phyloP scores from a whole-genome alignment of 176 grass and related monocot genomes.

The Aegilops speltoides region DNA sequence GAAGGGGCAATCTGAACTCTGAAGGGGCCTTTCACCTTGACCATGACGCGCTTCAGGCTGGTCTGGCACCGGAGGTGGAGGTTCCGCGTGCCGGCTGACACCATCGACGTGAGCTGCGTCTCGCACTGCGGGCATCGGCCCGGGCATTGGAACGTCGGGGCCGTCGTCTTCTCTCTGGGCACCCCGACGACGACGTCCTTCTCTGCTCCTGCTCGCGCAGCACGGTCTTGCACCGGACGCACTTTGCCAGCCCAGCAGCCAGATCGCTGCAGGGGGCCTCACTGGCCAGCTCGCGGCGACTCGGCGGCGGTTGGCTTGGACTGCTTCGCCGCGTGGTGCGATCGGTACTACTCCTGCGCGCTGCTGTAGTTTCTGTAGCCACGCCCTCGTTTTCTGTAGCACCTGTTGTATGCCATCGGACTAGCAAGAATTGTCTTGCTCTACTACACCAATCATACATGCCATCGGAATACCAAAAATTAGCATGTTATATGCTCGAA shows the following conservation, averaged over 20 bases:
- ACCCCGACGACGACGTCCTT: neutral
- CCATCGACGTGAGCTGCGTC: slow-evolving; percentile 1
- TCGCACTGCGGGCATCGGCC: neutral
- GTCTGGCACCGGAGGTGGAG: too few species aligned
- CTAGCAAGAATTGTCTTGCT: too few species aligned
- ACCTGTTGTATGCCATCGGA: too few species aligned
- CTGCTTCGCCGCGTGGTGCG: neutral
- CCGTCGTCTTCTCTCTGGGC: neutral
- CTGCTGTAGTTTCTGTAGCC: too few species aligned
- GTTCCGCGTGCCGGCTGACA: neutral
- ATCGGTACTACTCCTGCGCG: neutral
- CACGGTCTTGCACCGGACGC: neutral
- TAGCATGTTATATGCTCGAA: too few species aligned
- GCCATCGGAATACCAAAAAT: too few species aligned
- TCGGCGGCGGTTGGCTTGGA: neutral
- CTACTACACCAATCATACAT: too few species aligned
- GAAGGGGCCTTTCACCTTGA: neutral
- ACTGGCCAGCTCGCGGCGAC: neutral
- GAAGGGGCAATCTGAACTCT: neutral
- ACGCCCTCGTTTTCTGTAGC: too few species aligned
- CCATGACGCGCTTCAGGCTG: neutral
- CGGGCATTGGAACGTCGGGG: neutral
- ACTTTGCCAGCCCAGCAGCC: neutral
- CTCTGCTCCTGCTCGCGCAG: neutral
- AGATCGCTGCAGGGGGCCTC: neutral